Evolutionary conservation across 2,329 filamentous ascomycete species (phyloP), one percentile per base, ranked within the genome.

Genomic region (Fusarium hostae): DNA sequence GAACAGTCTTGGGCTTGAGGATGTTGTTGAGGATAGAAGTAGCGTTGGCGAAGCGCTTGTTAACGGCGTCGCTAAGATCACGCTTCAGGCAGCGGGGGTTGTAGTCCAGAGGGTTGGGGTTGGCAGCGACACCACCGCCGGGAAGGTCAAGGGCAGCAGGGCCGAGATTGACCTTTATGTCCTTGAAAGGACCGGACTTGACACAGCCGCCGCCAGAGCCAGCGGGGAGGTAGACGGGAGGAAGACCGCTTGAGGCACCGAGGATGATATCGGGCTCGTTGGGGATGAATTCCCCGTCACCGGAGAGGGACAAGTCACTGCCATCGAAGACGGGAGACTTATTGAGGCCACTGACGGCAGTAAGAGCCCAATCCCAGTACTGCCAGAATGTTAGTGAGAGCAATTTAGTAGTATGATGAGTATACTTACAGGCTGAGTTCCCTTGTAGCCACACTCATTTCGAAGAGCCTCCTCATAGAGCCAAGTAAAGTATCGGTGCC

Each of bases 171-270:
- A 85, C 79, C 2, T 65, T 77, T 75, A 82, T 79, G 68, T 83
- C 78, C 32, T 76, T 77, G n/a, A 89, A 83, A 3, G 88, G 88
- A 0, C 87, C 87, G 0, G 79, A 81, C 18, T 76, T 80, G 5
- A 90, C 81, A 74, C 87, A 89, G 28, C 88, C 88, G 41, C 88
- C 88, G 7, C 89, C 88, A 5, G 79, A 80, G 10, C 86, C 88
- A 1, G 85, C 80, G 1, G 85, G 83, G 13, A 86, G 71, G 32
- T 66, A 65, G 26, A 77, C 37, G 2, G 74, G 59, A n/a, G 72
- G 74, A 12, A 78, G 68, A 2, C 74, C 72, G 35, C 70, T 81
- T 16, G 66, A 67, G 44, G 70, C 70, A 32, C 73, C 82, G 16
- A 78, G 67, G 5, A 75, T 61, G 9, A 78, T 69, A 26, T 74